Evolutionary conservation across 2,329 filamentous ascomycete genomes (phyloP).

Genomic region (Fusarium humuli): DNA sequence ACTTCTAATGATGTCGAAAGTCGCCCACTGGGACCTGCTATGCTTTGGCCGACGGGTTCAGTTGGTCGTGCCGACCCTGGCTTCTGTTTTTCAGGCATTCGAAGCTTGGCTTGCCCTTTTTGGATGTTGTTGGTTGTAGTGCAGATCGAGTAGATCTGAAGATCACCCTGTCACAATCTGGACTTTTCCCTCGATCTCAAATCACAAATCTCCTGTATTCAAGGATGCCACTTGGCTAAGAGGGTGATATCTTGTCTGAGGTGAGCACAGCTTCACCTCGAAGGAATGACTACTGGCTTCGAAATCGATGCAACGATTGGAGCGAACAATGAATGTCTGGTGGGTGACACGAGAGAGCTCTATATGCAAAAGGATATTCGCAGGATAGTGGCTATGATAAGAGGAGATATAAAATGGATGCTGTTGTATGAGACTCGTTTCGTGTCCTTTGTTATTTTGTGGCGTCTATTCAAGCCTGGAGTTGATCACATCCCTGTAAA

Average conservation of each 20-base stretch:
- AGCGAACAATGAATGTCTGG: neutral
- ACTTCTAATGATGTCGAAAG: slow-evolving; percentile 47
- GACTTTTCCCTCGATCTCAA: neutral
- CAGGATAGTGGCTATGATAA: neutral
- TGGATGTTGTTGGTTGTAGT: neutral
- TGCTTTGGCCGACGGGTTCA: slow-evolving; percentile 43
- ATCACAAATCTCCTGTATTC: neutral
- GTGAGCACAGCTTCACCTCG: neutral
- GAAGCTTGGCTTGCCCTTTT: neutral
- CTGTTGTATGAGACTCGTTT: slow-evolving; percentile 9
- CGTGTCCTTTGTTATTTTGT: slow-evolving; percentile 31
- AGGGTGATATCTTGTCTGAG: neutral
- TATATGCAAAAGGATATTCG: neutral
- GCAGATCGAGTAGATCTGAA: neutral
- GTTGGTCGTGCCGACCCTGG: slow-evolving; percentile 16
- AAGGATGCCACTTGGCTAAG: neutral
- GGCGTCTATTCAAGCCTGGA: slow-evolving; percentile 37
- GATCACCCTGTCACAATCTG: neutral
- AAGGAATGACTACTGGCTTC: neutral
- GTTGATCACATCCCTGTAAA: neutral
- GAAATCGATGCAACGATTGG: neutral
- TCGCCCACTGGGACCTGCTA: slow-evolving; percentile 42
- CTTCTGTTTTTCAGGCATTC: slow-evolving; percentile 19
- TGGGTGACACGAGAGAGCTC: neutral
- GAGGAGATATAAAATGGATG: neutral